A percentile compares a stretch with the other conserved stretches of the same genome.
Evolutionary conservation across 2,329 filamentous ascomycete genomes (phyloP).

Genomic region (Xylaria arbuscula): DNA sequence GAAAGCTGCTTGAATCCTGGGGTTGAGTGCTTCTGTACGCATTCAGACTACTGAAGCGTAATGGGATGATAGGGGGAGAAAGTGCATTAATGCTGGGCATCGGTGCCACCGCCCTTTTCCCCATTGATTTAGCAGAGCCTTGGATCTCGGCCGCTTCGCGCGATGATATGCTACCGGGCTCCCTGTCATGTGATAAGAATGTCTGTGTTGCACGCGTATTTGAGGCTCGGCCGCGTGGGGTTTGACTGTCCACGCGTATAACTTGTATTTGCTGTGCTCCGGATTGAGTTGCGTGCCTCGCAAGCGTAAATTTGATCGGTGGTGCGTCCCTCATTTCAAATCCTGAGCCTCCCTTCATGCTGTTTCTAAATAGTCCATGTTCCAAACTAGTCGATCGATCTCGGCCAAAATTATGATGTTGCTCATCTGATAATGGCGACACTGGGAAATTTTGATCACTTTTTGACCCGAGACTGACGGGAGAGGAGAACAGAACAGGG

Average conservation of each 20-base stretch:
- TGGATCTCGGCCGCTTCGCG: not conserved
- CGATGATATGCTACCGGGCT: not conserved
- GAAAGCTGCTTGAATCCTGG: not conserved
- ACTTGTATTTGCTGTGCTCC: constrained; percentile 27
- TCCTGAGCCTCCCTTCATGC: not conserved
- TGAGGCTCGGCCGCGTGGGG: constrained; percentile 7
- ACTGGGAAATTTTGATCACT: constrained; percentile 25
- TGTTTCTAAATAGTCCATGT: constrained; percentile 17
- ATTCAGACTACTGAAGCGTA: constrained; percentile 35
- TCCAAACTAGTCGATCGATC: constrained; percentile 21
- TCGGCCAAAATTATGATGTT: not conserved
- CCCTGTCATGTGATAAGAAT: not conserved
- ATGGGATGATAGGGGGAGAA: constrained; percentile 23
- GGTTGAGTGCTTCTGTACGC: not conserved
- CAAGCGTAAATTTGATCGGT: constrained; percentile 24
- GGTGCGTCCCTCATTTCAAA: constrained; percentile 10
- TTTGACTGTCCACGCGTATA: constrained; percentile 16
- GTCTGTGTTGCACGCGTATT: constrained; percentile 1
- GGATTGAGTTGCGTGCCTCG: constrained; percentile 12
- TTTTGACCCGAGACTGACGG: constrained; percentile 7
- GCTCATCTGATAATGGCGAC: constrained; percentile 29
- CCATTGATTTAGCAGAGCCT: not conserved
- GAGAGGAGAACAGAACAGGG: not conserved
- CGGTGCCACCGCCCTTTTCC: not conserved
- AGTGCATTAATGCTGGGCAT: not conserved